Conservation (phyloP, 2,329 filamentous ascomycete genomes). For the Sarocladium kiliense region DNA sequence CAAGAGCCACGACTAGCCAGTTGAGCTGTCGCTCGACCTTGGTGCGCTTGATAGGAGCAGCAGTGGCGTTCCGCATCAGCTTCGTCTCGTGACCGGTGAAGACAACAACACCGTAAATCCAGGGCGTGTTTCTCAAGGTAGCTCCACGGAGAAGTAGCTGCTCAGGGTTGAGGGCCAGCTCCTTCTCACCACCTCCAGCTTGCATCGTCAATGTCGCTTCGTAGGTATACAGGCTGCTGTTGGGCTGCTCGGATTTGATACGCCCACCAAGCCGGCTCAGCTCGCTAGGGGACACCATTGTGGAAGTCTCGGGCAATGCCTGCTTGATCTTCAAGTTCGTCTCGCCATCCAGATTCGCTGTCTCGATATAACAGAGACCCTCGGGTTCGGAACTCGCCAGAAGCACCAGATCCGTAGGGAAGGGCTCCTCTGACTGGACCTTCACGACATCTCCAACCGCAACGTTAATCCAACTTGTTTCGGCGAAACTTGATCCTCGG, state of each 20-base stretch:
- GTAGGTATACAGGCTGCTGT: constrained; percentile 97
- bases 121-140: constrained; percentile 91
- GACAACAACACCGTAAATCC: constrained; percentile 93
- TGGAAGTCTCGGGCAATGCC: constrained; percentile 84
- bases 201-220: constrained; percentile 93
- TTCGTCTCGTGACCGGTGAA: constrained; percentile 96
- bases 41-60: constrained; percentile 94
- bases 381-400: constrained; percentile 95
- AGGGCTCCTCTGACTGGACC: constrained; percentile 90
- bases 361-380: constrained; percentile 97
- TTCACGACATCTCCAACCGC: constrained; percentile 87
- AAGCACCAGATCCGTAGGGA: constrained; percentile 88
- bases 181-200: constrained; percentile 86
- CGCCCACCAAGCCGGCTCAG: constrained; percentile 80
- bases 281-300: constrained; percentile 81
- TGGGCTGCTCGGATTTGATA: constrained; percentile 91
- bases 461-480: constrained; percentile 91
- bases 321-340: constrained; percentile 99
- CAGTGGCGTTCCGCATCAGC: constrained; percentile 96
- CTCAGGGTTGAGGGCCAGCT: constrained; percentile 82
- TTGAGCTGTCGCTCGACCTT: constrained; percentile 95
- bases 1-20: constrained; percentile 83
- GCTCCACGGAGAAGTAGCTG: constrained; percentile 90
- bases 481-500: constrained; percentile 75
- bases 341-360: constrained; percentile 78